phyloP scores from a whole-genome alignment of 768 basidiomycete genomes.

The Kwoniella sp. region DNA sequence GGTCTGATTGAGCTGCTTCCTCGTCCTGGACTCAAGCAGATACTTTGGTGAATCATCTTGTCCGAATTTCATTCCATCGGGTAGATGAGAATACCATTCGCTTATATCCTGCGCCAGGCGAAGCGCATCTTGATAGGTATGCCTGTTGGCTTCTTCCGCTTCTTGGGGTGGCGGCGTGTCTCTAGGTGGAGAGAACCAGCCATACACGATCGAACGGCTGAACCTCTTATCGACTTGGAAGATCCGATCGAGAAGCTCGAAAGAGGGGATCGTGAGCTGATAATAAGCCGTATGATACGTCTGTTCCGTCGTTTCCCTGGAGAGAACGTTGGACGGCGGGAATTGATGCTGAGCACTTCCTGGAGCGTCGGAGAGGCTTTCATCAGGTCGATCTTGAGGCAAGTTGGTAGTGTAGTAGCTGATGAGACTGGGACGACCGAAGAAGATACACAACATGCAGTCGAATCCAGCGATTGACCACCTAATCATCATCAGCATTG shows the following conservation, averaged over 20 bases:
- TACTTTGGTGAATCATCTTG: slow-evolving; percentile 43
- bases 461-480: slow-evolving; percentile 55
- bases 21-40: slow-evolving; percentile 21
- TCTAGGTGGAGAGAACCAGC: slow-evolving; percentile 45
- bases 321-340: slow-evolving; percentile 39
- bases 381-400: slow-evolving; percentile 52
- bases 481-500: slow-evolving; percentile 20
- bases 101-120: slow-evolving; percentile 51
- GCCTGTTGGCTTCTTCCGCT: slow-evolving; percentile 5
- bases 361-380: slow-evolving; percentile 40
- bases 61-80: slow-evolving; percentile 47
- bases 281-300: slow-evolving; percentile 53
- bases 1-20: slow-evolving; percentile 45
- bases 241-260: slow-evolving; percentile 50
- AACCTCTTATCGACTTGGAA: slow-evolving; percentile 49
- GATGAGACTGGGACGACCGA: slow-evolving; percentile 51
- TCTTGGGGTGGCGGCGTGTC: background rate
- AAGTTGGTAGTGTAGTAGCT: slow-evolving; percentile 52
- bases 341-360: slow-evolving; percentile 34
- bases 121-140: slow-evolving; percentile 52
- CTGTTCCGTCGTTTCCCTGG: slow-evolving; percentile 47
- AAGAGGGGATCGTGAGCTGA: slow-evolving; percentile 52
- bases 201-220: slow-evolving; percentile 45
- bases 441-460: slow-evolving; percentile 48
- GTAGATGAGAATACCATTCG: slow-evolving; percentile 48